A percentile compares a stretch with the other conserved stretches of the same genome.
Evolutionary conservation across 2,329 filamentous ascomycete genomes (phyloP).

Genomic region (Ceratocystis ficicola): DNA sequence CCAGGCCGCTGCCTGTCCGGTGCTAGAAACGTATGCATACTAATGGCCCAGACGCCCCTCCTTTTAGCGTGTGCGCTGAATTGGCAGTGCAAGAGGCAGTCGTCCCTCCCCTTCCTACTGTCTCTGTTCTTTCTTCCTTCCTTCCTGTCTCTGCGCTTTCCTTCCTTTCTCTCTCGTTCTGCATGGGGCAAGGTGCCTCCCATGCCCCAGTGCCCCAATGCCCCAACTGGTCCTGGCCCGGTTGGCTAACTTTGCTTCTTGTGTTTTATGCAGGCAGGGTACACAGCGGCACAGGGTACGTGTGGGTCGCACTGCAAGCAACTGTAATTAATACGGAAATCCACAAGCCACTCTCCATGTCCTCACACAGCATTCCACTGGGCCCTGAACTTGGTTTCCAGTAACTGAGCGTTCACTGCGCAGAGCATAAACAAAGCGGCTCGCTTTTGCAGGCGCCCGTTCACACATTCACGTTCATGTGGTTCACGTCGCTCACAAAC

Average conservation of each 20-base stretch:
- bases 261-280: background rate
- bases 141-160: background rate
- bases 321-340: background rate
- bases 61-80: background rate
- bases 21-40: background rate
- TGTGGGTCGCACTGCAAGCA: background rate
- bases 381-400: too few relatives aligned
- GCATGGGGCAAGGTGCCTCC: background rate
- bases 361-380: too few relatives aligned
- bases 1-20: background rate
- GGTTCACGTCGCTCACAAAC: background rate
- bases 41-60: background rate
- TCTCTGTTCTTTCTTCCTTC: background rate
- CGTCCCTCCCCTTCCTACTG: background rate
- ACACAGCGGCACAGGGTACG: constrained; percentile 1
- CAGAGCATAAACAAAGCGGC: too few relatives aligned
- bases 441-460: background rate
- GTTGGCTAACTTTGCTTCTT: background rate
- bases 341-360: too few relatives aligned
- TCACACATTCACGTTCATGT: background rate
- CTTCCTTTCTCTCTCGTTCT: background rate
- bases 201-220: too few relatives aligned
- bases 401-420: too few relatives aligned
- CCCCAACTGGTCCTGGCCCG: too few relatives aligned
- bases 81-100: background rate